Conservation (phyloP, 805 yeast genomes). For the Soucietia sequanensis region DNA sequence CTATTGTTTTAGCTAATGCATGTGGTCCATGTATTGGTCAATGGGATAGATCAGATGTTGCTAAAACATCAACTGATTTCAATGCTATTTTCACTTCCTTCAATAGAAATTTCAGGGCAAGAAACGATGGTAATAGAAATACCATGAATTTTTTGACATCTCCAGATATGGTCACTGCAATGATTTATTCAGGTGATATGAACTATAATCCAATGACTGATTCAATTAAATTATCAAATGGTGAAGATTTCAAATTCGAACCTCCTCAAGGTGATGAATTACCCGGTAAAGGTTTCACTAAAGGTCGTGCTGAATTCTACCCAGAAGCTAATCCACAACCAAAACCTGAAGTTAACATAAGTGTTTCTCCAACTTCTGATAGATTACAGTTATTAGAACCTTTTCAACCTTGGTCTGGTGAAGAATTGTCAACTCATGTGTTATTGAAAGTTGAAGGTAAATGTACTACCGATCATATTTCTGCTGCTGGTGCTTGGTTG, state of each 20-base stretch:
- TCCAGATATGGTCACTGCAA: constrained; percentile 96
- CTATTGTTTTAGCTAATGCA: constrained; percentile 91
- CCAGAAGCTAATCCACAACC: constrained; percentile 71
- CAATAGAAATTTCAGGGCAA: constrained; percentile 96
- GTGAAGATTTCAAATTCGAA: constrained; percentile 70
- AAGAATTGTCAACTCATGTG: constrained; percentile 75
- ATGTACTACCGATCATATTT: constrained; percentile 97
- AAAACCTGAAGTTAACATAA: constrained; percentile 54
- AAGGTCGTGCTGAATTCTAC: constrained; percentile 73
- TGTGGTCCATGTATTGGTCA: constrained; percentile 99
- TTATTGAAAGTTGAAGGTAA: constrained; percentile 93
- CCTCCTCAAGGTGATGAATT: constrained; percentile 85
- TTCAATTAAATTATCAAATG: constrained; percentile 67
- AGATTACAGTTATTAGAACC: constrained; percentile 91
- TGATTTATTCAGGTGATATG: constrained; percentile 92
- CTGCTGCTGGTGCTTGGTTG: constrained; percentile 99
- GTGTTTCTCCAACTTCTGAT: constrained; percentile 84
- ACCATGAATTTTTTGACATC: constrained; percentile 98
- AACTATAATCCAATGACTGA: constrained; percentile 91
- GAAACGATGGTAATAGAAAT: constrained; percentile 97
- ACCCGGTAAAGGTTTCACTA: constrained; percentile 73
- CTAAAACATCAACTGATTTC: constrained; percentile 59
- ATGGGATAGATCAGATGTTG: constrained; percentile 91
- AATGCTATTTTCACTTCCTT: constrained; percentile 95
- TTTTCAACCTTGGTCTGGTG: constrained; percentile 80